Percentiles rank a stretch among this genome's conserved stretches.
phyloP scores from a whole-genome alignment of 805 yeast species.

The Ascoidea rubescens region DNA sequence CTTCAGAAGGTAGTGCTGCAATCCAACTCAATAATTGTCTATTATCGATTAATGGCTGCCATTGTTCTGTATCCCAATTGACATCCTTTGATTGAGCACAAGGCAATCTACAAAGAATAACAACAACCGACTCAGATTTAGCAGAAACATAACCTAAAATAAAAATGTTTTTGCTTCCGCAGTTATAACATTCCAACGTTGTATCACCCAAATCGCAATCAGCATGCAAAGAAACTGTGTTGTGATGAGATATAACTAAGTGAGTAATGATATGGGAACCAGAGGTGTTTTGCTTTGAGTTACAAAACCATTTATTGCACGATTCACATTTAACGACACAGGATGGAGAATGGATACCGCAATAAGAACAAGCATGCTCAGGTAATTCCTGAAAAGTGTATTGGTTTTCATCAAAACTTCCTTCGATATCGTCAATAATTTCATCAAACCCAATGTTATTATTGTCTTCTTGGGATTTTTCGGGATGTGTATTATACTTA shows the following conservation, averaged over 20 bases:
- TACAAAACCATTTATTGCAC: conserved; percentile 86
- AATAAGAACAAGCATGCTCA: conserved; percentile 45
- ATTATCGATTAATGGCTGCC: conserved; percentile 80
- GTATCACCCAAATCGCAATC: conserved; percentile 82
- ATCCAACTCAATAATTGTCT: conserved; percentile 74
- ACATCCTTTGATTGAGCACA: conserved; percentile 67
- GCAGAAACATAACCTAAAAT: conserved; percentile 80
- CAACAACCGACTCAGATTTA: conserved; percentile 74
- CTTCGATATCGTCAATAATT: conserved; percentile 12
- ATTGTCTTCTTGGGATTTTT: conserved; percentile 9
- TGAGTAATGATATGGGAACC: conserved; percentile 82
- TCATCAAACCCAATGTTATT: conserved; percentile 10
- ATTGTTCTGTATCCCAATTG: conserved; percentile 77
- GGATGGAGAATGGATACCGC: conserved; percentile 54
- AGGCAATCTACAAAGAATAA: conserved; percentile 75
- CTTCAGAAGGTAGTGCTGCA: conserved; percentile 55
- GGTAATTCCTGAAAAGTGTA: conserved; percentile 11
- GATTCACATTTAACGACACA: conserved; percentile 63
- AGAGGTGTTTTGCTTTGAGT: conserved; percentile 40
- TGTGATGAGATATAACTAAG: conserved; percentile 68
- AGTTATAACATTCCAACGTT: conserved; percentile 75
- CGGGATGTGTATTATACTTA: background rate
- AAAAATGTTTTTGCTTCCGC: conserved; percentile 74
- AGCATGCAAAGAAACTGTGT: conserved; percentile 58
- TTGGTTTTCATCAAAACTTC: conserved; percentile 10